A percentile compares a stretch with the other conserved stretches of the same genome.
These are phyloP conservation scores for Torulaspora globosa DNA, from an alignment of 1,139 yeast genomes.

Conservation along the genomic window DNA sequence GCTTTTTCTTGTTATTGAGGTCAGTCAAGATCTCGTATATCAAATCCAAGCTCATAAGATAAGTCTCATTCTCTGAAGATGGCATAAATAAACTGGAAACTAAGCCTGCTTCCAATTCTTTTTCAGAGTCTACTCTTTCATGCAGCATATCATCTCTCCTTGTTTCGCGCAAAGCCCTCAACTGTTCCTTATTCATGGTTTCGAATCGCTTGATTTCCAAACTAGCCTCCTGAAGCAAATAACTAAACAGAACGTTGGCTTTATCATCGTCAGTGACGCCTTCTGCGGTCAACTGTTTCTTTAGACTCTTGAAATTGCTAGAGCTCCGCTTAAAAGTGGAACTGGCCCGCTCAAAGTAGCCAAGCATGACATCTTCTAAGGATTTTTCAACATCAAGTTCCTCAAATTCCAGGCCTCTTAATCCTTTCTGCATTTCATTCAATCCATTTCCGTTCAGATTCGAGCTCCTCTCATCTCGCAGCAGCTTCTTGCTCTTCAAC, in stretches of 20 bases:
- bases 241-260: conserved; percentile 22
- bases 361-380: conserved; percentile 20
- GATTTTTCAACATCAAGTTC: conserved; percentile 15
- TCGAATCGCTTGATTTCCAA: conserved; percentile 25
- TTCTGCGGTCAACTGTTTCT: conserved; percentile 10
- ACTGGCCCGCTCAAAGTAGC: conserved; percentile 23
- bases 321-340: conserved; percentile 25
- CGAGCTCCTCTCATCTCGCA: conserved; percentile 8
- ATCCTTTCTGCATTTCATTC: conserved; percentile 5
- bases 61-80: conserved; percentile 7
- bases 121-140: conserved; percentile 9
- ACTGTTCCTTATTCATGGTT: conserved; percentile 17
- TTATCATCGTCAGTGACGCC: conserved; percentile 10
- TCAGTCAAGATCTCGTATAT: conserved; percentile 21
- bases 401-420: conserved; percentile 18
- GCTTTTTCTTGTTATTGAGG: conserved; percentile 13
- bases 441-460: conserved; percentile 5
- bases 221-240: conserved; percentile 25
- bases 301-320: conserved; percentile 19
- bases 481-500: conserved; percentile 7
- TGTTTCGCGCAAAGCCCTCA: conserved; percentile 1
- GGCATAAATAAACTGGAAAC: conserved; percentile 12
- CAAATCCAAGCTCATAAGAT: conserved; percentile 22
- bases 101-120: conserved; percentile 14
- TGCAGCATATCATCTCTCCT: background rate